phyloP scores from a whole-genome alignment of 805 yeast species.

The Zygosaccharomyces bisporus region DNA sequence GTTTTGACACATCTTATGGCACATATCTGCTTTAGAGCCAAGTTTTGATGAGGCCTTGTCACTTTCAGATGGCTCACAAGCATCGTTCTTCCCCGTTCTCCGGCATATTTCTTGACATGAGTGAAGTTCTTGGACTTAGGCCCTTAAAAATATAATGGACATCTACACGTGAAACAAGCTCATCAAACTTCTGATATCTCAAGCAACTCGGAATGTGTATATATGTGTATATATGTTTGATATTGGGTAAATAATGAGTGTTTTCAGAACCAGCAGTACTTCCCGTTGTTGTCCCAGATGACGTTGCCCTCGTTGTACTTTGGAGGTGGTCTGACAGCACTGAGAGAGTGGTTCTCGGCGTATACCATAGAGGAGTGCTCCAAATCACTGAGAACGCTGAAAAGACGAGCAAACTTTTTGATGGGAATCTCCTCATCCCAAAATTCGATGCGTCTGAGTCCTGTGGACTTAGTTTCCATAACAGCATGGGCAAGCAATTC shows the following conservation, averaged over 20 bases:
- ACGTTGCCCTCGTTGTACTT: constrained; percentile 24
- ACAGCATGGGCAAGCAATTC: constrained; percentile 35
- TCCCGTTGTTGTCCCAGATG: constrained; percentile 44
- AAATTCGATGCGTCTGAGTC: constrained; percentile 31
- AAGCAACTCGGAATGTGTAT: too few relatives aligned
- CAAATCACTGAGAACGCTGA: constrained; percentile 19
- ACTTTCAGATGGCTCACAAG: not conserved
- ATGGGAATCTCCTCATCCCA: constrained; percentile 40
- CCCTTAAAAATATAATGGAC: too few relatives aligned
- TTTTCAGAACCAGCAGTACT: constrained; percentile 48
- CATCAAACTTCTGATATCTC: too few relatives aligned
- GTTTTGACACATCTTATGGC: constrained; percentile 45
- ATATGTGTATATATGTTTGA: too few relatives aligned
- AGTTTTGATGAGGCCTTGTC: not conserved
- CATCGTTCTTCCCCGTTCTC: not conserved
- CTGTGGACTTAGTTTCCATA: constrained; percentile 34
- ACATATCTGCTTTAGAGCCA: not conserved
- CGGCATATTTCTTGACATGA: too few relatives aligned
- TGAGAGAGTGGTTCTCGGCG: constrained; percentile 34
- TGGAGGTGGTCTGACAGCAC: constrained; percentile 40
- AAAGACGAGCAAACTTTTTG: too few relatives aligned
- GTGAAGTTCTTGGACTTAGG: too few relatives aligned
- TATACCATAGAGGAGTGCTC: constrained; percentile 26
- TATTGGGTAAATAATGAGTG: not conserved
- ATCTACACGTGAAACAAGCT: not conserved